phyloP scores from a whole-genome alignment of 169 alveolate species.

The Plasmodium fragile region DNA sequence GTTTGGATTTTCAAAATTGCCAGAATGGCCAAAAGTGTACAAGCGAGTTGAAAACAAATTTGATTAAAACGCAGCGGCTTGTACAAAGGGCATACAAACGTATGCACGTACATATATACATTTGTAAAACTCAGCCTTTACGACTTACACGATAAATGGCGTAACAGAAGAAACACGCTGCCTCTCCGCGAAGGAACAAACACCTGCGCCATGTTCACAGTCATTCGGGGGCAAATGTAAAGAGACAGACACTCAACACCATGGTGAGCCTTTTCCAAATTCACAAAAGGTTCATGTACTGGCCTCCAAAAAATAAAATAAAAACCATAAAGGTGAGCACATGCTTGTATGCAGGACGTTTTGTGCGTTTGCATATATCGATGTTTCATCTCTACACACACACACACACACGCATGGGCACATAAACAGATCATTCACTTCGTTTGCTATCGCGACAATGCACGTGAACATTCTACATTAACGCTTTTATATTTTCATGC shows the following conservation, averaged over 20 bases:
- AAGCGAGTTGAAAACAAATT: not conserved
- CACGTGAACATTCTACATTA: not conserved
- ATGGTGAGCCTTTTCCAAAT: constrained; percentile 56
- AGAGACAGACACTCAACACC: not conserved
- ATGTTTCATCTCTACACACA: not conserved
- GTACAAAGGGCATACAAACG: not conserved
- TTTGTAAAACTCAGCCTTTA: not conserved
- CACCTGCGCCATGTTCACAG: not conserved
- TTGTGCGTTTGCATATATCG: not conserved
- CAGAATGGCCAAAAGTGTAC: not conserved
- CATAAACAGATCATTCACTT: not conserved
- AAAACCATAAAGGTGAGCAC: constrained; percentile 58
- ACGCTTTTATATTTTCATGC: not conserved
- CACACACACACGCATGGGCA: not conserved
- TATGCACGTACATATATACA: not conserved
- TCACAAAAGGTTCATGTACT: constrained; percentile 74
- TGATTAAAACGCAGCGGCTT: not conserved
- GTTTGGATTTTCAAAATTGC: not conserved
- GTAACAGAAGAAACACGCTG: not conserved
- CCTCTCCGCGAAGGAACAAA: not conserved
- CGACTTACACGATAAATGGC: not conserved
- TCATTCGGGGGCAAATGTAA: not conserved
- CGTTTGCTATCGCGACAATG: not conserved
- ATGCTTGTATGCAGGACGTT: not conserved
- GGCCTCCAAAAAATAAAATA: constrained; percentile 86